phyloP scores from a whole-genome alignment of 495 filamentous ascomycete genomes.

The Talaromyces wortmannii region DNA sequence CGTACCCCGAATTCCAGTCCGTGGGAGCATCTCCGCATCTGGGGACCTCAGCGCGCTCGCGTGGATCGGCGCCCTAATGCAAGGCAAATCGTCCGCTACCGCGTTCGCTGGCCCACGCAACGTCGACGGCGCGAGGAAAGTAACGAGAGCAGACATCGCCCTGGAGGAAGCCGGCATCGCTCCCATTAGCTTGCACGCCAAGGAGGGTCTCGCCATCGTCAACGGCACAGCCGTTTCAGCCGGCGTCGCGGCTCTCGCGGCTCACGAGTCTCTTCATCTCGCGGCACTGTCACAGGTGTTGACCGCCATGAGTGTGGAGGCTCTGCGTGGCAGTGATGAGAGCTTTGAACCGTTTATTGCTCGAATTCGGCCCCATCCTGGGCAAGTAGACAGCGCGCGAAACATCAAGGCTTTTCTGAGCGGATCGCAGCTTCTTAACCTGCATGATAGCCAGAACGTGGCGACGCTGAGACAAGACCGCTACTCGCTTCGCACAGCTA shows the following conservation, averaged over 20 bases:
- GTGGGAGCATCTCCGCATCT: slow-evolving; percentile 63
- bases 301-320: slow-evolving; percentile 26
- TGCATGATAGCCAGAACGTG: neutral
- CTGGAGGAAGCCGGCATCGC: slow-evolving; percentile 28
- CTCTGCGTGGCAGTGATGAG: slow-evolving; percentile 12
- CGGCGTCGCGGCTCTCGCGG: slow-evolving; percentile 39
- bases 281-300: slow-evolving; percentile 49
- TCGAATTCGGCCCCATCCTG: slow-evolving; percentile 44
- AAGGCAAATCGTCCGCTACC: slow-evolving; percentile 44
- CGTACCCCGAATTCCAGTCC: slow-evolving; percentile 49
- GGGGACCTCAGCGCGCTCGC: slow-evolving; percentile 58
- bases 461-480: slow-evolving; percentile 44
- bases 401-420: slow-evolving; percentile 44
- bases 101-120: slow-evolving; percentile 20
- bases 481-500: slow-evolving; percentile 50
- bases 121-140: neutral
- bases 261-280: slow-evolving; percentile 47
- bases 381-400: slow-evolving; percentile 44
- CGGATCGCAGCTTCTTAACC: slow-evolving; percentile 10
- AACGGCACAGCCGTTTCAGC: slow-evolving; percentile 58
- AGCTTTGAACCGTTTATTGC: slow-evolving; percentile 51
- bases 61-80: slow-evolving; percentile 50
- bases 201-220: slow-evolving; percentile 56
- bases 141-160: slow-evolving; percentile 24
- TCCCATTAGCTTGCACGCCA: slow-evolving; percentile 45